phyloP scores from a whole-genome alignment of 192 early-diverging fungal genomes.

The Allomyces arbusculus region DNA sequence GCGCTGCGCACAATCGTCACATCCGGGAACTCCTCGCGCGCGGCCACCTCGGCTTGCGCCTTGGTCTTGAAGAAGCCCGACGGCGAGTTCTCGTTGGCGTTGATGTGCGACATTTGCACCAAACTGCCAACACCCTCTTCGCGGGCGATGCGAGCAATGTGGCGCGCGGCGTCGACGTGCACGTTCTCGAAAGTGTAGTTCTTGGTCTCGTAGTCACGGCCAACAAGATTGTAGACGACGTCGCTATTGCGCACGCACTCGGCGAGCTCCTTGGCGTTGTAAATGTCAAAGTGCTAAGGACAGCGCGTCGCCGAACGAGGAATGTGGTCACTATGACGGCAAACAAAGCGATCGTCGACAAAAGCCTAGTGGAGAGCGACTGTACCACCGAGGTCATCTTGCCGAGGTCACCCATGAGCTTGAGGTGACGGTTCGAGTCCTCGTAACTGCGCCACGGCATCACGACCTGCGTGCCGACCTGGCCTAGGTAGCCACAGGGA shows the following conservation, averaged over 20 bases:
- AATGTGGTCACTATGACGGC: constrained; percentile 1
- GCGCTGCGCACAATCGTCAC: constrained; percentile 85
- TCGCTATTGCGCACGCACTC: constrained; percentile 82
- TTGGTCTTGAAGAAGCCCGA: constrained; percentile 69
- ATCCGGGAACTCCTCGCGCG: constrained; percentile 71
- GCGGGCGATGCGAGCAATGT: constrained; percentile 52
- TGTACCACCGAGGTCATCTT: constrained; percentile 64
- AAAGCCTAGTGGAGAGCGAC: background rate
- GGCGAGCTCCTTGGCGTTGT: constrained; percentile 61
- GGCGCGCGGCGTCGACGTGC: constrained; percentile 62
- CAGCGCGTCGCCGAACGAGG: too few species aligned
- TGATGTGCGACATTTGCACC: constrained; percentile 75
- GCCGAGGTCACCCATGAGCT: constrained; percentile 84
- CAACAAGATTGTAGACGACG: constrained; percentile 86
- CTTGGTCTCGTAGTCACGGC: constrained; percentile 79
- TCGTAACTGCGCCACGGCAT: constrained; percentile 69
- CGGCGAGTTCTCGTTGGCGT: constrained; percentile 48
- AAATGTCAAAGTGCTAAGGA: constrained; percentile 62
- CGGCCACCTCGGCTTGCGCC: constrained; percentile 77
- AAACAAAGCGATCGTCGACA: background rate
- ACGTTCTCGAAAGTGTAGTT: constrained; percentile 77
- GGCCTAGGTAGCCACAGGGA: constrained; percentile 7
- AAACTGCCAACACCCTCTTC: constrained; percentile 67
- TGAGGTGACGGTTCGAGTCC: constrained; percentile 71
- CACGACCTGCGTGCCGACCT: constrained; percentile 76